phyloP scores from a whole-genome alignment of 164 flowering plant species.

The Vitis amurensis region DNA sequence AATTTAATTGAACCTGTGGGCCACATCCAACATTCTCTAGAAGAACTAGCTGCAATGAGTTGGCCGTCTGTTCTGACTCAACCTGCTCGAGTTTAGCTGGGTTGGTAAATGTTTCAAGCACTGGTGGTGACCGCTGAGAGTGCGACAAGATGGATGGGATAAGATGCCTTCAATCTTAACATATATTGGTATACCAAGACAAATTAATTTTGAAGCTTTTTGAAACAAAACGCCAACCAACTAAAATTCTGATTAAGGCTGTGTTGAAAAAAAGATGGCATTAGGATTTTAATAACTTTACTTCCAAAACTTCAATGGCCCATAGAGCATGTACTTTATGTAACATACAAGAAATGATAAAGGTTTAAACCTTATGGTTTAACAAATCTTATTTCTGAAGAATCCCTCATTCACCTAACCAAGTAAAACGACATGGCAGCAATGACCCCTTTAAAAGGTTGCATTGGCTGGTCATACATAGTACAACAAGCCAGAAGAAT shows the following conservation, averaged over 20 bases:
- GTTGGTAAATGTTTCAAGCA: too few species aligned
- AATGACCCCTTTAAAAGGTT: conserved; percentile 25
- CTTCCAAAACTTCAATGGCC: not conserved
- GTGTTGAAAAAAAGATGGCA: not conserved
- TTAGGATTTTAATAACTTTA: conserved; percentile 1
- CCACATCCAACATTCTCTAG: too few species aligned
- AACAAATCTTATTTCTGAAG: conserved; percentile 33
- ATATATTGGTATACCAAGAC: too few species aligned
- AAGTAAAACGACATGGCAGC: conserved; percentile 44
- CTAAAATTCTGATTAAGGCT: not conserved
- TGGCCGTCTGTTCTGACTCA: too few species aligned
- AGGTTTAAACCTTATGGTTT: not conserved
- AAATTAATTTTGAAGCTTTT: too few species aligned
- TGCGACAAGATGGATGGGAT: too few species aligned
- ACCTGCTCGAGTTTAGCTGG: too few species aligned
- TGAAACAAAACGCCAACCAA: not conserved
- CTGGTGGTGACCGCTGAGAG: too few species aligned
- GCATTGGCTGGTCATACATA: conserved; percentile 25
- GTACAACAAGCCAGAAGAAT: not conserved
- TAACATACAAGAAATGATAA: conserved; percentile 34
- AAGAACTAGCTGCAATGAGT: too few species aligned
- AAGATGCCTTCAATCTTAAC: too few species aligned
- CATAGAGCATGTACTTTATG: conserved; percentile 20
- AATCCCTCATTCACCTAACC: conserved; percentile 30
- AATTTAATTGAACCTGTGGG: too few species aligned